Evolutionary conservation across 306 rosid genomes (phyloP).

Genomic region (Adenanthera pavonina): DNA sequence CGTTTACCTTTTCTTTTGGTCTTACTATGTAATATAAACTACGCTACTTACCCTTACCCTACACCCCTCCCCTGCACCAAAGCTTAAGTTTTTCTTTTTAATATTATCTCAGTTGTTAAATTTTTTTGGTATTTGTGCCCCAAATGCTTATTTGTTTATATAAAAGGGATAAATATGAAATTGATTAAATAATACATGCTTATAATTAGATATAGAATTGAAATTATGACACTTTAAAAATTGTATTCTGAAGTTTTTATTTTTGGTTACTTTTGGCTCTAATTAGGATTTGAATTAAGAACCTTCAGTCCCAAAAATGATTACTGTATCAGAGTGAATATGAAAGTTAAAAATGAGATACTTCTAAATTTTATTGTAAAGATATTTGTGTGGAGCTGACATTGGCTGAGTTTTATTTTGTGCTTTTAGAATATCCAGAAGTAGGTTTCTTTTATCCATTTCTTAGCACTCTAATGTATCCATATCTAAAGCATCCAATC

Average conservation of each 20-base stretch:
- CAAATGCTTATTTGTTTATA: not conserved
- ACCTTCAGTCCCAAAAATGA: not conserved
- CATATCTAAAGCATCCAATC: slow-evolving; percentile 11
- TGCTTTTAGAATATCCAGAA: slow-evolving; percentile 18
- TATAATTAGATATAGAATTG: not conserved
- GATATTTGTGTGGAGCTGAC: not conserved
- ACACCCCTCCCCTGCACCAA: not conserved
- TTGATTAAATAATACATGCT: not conserved
- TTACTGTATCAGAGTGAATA: not conserved
- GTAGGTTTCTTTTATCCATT: not conserved
- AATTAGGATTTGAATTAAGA: not conserved
- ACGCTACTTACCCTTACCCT: not conserved
- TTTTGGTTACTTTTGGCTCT: not conserved
- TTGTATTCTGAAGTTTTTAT: not conserved
- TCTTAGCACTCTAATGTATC: not conserved
- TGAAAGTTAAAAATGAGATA: not conserved
- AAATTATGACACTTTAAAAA: not conserved
- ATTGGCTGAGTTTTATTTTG: not conserved
- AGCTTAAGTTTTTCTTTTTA: not conserved
- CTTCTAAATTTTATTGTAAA: not conserved
- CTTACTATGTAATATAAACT: not conserved
- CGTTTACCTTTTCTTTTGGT: not conserved
- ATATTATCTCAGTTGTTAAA: not conserved
- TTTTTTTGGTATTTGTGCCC: not conserved
- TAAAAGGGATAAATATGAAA: not conserved